Conservation (phyloP, 163 green algal genomes). For the Volvox carteri region DNA sequence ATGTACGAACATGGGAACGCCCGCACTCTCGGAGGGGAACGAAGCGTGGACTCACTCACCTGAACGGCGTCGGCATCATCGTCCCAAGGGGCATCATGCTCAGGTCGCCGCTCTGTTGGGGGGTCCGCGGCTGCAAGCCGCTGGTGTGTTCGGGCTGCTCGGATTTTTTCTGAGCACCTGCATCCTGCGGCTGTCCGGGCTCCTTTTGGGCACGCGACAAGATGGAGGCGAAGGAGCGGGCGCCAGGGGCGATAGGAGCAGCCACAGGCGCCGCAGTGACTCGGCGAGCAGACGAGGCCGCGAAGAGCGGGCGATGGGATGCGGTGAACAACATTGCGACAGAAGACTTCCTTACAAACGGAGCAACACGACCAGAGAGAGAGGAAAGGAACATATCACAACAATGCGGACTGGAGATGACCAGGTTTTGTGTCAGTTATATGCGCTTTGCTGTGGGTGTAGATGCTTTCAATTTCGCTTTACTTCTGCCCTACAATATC, state of each 20-base stretch:
- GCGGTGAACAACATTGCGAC: conserved; percentile 15
- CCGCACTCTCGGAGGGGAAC: too few species aligned
- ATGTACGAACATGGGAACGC: too few species aligned
- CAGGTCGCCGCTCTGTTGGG: neutral
- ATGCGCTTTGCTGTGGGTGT: too few species aligned
- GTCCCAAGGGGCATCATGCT: neutral
- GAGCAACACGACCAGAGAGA: neutral
- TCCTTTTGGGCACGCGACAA: conserved; percentile 24
- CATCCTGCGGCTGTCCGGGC: neutral
- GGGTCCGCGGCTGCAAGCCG: neutral
- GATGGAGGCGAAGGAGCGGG: conserved; percentile 11
- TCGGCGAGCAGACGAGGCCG: neutral
- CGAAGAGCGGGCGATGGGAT: neutral
- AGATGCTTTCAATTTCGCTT: too few species aligned
- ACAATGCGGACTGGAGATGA: too few species aligned
- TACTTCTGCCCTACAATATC: too few species aligned
- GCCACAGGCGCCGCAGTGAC: neutral
- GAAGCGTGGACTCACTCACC: too few species aligned
- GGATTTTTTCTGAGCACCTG: neutral
- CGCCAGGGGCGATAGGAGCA: too few species aligned
- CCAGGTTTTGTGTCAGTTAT: too few species aligned
- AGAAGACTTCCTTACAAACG: neutral
- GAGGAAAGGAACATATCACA: neutral
- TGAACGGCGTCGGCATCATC: conserved; percentile 41
- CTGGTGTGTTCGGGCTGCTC: neutral